phyloP scores from a whole-genome alignment of 805 yeast genomes.

The Candida cerambycidarum region DNA sequence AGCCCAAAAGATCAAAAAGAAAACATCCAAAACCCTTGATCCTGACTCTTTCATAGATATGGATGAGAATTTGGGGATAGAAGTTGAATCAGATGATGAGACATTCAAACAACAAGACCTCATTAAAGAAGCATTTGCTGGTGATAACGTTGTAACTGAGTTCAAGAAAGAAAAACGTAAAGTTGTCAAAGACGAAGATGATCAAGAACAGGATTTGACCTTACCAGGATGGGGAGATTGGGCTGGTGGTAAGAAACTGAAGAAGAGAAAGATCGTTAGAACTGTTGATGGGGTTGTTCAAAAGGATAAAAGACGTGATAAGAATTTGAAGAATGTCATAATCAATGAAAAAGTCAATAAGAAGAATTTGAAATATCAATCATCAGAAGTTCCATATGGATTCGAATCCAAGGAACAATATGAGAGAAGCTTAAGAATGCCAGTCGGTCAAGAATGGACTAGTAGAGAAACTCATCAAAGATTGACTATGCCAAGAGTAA shows the following conservation, averaged over 20 bases:
- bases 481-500: conserved; percentile 83
- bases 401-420: conserved; percentile 92
- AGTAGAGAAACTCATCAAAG: conserved; percentile 83
- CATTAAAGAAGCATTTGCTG: conserved; percentile 92
- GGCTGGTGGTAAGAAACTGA: conserved; percentile 64
- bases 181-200: conserved; percentile 74
- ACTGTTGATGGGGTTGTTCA: conserved; percentile 75
- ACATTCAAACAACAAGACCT: conserved; percentile 75
- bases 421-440: conserved; percentile 90
- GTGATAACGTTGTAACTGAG: conserved; percentile 87
- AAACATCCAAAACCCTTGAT: conserved; percentile 31
- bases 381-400: conserved; percentile 92
- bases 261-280: conserved; percentile 62
- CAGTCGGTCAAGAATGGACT: conserved; percentile 97
- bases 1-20: conserved; percentile 40
- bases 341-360: conserved; percentile 86
- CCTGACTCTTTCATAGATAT: conserved; percentile 48
- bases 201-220: conserved; percentile 79
- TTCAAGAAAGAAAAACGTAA: conserved; percentile 76
- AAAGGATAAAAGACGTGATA: conserved; percentile 74
- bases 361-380: conserved; percentile 80
- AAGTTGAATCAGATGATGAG: conserved; percentile 24
- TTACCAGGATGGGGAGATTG: conserved; percentile 98
- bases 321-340: conserved; percentile 73
- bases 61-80: conserved; percentile 48